Conservation (phyloP, 1,139 yeast genomes). For the Yamadazyma conglobata region DNA sequence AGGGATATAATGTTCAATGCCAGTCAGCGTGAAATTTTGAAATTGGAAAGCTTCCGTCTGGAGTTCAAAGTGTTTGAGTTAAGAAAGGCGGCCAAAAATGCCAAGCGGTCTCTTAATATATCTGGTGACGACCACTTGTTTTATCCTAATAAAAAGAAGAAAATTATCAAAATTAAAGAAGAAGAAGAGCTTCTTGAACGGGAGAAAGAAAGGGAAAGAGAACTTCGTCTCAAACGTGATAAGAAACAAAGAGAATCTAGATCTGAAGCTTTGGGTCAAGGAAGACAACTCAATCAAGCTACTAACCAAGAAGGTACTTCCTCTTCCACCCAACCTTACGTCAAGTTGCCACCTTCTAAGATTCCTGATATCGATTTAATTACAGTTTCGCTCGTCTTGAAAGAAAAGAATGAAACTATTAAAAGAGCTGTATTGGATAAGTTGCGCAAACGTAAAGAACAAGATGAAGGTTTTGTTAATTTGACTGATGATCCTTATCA, state of each 20-base stretch:
- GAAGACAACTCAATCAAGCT: conserved; percentile 4
- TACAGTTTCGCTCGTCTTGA: conserved; percentile 72
- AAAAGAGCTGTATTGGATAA: conserved; percentile 80
- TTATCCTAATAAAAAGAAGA: conserved; percentile 75
- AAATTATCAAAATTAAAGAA: conserved; percentile 38
- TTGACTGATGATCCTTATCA: conserved; percentile 87
- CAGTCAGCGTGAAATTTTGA: conserved; percentile 69
- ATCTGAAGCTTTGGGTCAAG: neutral
- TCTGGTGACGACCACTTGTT: conserved; percentile 84
- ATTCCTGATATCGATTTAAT: conserved; percentile 90
- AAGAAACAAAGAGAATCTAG: conserved; percentile 16
- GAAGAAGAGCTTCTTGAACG: conserved; percentile 35
- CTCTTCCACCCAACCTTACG: conserved; percentile 68
- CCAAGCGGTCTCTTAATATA: conserved; percentile 63
- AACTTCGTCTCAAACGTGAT: conserved; percentile 20
- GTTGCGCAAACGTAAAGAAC: conserved; percentile 66
- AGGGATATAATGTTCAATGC: conserved; percentile 66
- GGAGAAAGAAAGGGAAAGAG: conserved; percentile 26
- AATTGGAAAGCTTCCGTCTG: conserved; percentile 52
- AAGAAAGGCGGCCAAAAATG: conserved; percentile 65
- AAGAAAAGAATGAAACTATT: conserved; percentile 75
- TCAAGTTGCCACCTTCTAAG: conserved; percentile 82
- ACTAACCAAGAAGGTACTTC: conserved; percentile 16
- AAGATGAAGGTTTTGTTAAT: conserved; percentile 74
- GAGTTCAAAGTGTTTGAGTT: conserved; percentile 66